Evolutionary conservation across 495 filamentous ascomycete genomes (phyloP), one percentile per base, ranked within the genome.

Genomic region (Aspergillus steynii): DNA sequence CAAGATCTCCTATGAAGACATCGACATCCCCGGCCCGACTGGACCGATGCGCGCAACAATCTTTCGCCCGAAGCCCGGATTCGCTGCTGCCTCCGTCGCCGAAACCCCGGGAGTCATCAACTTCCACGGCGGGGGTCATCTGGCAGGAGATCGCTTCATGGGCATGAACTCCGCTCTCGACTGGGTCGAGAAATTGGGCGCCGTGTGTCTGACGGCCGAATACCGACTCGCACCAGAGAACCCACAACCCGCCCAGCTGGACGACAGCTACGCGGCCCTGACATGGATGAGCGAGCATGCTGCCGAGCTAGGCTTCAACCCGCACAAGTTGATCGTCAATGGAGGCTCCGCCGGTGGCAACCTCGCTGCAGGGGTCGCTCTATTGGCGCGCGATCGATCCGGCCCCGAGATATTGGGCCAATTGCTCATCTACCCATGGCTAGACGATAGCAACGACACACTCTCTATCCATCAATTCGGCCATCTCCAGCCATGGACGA

Each of bases 321-420:
- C 85, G 0, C 61, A 75, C 9, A 83, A 85, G 47, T 80, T 90
- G 25, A 82, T 83, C 3, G 80, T 89, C 34, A 78, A 83, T 57
- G 85, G 88, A 37, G 83, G 82, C 1, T 86, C 83, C 14, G 87
- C 88, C 2, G 88, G 88, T 4, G 88, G 81, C 1, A 85, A 76
- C 52, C 46, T 83, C 9, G 75, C 79, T 0, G 77, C 80, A 7
- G 77, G 66, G 0, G 55, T 81, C 5, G 70, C 74, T 0, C 48
- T 83, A 8, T 53, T 76, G 37, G 80, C 75, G 25, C 69, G 80
- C 20, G 80, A 82, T 52, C 68, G 73, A 2, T 65, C 61, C 5
- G 37, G 71, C 5, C 81, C 80, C 14, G 67, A 65, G 6, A 65
- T 84, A 7, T 74, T 67, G 20, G 74, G 78, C 56, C 81, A 84